These are phyloP conservation scores for Adansonia digitata DNA, from an alignment of 345 rosid genomes.

Conservation along the genomic window DNA sequence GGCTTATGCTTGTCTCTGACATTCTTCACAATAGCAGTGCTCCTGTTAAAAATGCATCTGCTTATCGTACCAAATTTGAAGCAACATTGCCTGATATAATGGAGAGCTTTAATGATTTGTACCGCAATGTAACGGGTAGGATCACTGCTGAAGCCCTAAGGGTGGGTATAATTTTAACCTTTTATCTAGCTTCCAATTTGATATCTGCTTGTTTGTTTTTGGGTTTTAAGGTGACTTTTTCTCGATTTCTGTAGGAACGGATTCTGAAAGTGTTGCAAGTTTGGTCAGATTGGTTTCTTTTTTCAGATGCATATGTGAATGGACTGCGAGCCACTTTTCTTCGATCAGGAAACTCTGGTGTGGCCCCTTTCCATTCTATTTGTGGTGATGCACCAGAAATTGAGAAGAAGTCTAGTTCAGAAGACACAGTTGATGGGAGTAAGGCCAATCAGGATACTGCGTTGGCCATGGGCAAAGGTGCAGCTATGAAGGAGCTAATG, in stretches of 20 bases:
- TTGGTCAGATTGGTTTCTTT: slow-evolving; percentile 99
- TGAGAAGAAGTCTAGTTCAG: slow-evolving; percentile 54
- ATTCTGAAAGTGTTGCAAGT: slow-evolving; percentile 95
- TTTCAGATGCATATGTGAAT: slow-evolving; percentile 92
- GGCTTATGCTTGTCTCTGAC: slow-evolving; percentile 81
- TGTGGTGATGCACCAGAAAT: slow-evolving; percentile 82
- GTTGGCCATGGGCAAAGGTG: slow-evolving; percentile 91
- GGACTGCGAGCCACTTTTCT: slow-evolving; percentile 96
- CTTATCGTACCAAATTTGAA: slow-evolving; percentile 96
- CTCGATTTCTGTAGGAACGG: slow-evolving; percentile 60
- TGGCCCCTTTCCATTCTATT: slow-evolving; percentile 72
- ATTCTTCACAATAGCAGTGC: slow-evolving; percentile 96
- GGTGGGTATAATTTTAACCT: slow-evolving; percentile 32
- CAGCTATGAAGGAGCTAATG: slow-evolving; percentile 88
- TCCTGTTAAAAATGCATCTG: slow-evolving; percentile 98
- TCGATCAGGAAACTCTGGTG: slow-evolving; percentile 84
- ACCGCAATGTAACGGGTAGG: slow-evolving; percentile 91
- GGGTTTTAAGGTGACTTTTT: neutral
- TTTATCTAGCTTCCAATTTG: neutral
- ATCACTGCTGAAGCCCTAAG: slow-evolving; percentile 97
- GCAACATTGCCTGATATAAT: slow-evolving; percentile 83
- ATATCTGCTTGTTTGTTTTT: slow-evolving; percentile 5
- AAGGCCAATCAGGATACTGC: slow-evolving; percentile 78
- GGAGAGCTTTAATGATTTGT: slow-evolving; percentile 98
- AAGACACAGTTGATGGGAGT: slow-evolving; percentile 37